These are phyloP conservation scores for Fallopia convolvulus DNA, from an alignment of 148 eudicot species.

Conservation along the genomic window DNA sequence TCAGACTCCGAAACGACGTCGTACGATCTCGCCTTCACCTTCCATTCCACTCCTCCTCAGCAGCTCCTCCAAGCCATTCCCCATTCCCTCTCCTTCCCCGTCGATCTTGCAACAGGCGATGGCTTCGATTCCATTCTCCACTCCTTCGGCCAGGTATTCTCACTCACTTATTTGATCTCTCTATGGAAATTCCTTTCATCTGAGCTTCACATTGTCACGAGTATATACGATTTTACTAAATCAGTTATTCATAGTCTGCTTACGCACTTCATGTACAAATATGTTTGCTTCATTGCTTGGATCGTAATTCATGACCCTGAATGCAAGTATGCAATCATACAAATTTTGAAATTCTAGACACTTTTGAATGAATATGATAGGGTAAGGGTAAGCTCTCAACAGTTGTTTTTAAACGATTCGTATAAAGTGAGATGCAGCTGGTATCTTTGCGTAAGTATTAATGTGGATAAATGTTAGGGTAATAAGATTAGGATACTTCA, in stretches of 20 bases:
- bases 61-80: constrained; percentile 48
- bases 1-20: constrained; percentile 17
- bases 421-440: not conserved
- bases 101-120: constrained; percentile 44
- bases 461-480: not conserved
- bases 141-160: constrained; percentile 58
- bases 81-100: constrained; percentile 39
- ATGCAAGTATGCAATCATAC: not conserved
- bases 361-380: not conserved
- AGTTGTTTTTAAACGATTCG: not conserved
- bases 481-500: not conserved
- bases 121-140: constrained; percentile 50
- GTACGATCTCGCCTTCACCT: constrained; percentile 51
- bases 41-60: constrained; percentile 52
- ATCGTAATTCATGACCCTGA: not conserved
- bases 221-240: not conserved
- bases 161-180: not conserved
- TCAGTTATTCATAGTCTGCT: too few relatives aligned
- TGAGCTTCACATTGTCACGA: not conserved
- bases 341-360: not conserved
- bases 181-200: not conserved
- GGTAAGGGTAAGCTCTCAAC: not conserved
- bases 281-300: not conserved
- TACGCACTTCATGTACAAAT: not conserved
- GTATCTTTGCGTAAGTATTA: not conserved